Conservation (phyloP, 805 yeast genomes). For the Suhomyces pyralidae region DNA sequence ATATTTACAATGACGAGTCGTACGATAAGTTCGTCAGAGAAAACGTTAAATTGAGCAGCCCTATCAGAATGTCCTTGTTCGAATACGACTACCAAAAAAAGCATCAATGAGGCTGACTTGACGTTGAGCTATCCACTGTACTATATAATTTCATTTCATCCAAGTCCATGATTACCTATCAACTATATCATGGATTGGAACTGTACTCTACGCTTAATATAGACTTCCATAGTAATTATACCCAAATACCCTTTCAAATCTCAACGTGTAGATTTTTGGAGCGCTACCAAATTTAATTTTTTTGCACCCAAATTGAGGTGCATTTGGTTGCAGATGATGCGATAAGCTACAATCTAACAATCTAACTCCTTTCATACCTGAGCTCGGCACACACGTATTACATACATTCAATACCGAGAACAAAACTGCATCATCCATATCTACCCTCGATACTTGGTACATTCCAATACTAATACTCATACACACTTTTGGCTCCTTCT, state of each 20-base stretch:
- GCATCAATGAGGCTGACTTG: background rate
- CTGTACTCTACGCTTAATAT: background rate
- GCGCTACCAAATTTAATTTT: background rate
- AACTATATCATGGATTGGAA: background rate
- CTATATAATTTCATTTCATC: background rate
- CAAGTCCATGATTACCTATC: background rate
- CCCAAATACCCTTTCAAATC: background rate
- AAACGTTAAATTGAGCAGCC: constrained; percentile 1
- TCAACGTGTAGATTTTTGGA: no score
- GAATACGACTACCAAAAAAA: constrained; percentile 6
- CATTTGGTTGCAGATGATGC: background rate
- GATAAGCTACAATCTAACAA: background rate
- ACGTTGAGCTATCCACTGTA: background rate
- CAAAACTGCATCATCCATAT: background rate
- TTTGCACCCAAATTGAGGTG: background rate
- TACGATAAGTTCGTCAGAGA: background rate
- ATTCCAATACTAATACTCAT: background rate
- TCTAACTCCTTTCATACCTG: background rate
- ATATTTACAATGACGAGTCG: background rate
- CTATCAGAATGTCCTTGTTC: constrained; percentile 8
- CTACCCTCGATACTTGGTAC: background rate
- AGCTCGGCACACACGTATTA: background rate
- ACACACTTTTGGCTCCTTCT: background rate
- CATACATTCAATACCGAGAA: background rate
- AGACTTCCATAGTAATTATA: background rate